Conservation (phyloP, 2,329 filamentous ascomycete genomes). For the Diplodia intermedia region DNA sequence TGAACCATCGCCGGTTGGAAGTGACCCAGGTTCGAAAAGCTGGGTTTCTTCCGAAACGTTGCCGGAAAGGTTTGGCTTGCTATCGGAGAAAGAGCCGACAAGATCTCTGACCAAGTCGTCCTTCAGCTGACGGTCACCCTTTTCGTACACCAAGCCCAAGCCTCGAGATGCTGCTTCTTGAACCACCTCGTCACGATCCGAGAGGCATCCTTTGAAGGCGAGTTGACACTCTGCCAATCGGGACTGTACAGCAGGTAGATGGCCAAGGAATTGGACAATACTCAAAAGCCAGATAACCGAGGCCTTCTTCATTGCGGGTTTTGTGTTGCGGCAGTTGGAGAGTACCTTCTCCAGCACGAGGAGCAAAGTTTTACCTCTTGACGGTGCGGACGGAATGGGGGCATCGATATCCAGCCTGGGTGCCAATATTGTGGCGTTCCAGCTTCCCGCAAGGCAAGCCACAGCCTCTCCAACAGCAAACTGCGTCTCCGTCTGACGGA, state of each 20-base stretch:
- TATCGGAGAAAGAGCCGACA: conserved; percentile 83
- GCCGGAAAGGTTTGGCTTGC: conserved; percentile 69
- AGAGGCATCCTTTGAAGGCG: conserved; percentile 86
- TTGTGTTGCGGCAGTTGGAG: conserved; percentile 78
- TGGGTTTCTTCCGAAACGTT: conserved; percentile 92
- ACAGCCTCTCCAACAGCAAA: conserved; percentile 91
- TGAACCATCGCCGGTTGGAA: conserved; percentile 89
- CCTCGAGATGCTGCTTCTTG: conserved; percentile 95
- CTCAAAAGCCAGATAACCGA: conserved; percentile 96
- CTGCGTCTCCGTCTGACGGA: conserved; percentile 84
- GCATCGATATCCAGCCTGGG: conserved; percentile 77
- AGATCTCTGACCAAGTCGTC: conserved; percentile 86
- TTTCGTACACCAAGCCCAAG: conserved; percentile 90
- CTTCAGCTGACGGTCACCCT: conserved; percentile 80
- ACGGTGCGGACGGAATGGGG: conserved; percentile 45
- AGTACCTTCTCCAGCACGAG: conserved; percentile 75
- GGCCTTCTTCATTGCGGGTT: conserved; percentile 87
- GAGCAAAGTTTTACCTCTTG: conserved; percentile 53
- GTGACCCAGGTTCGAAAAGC: conserved; percentile 86
- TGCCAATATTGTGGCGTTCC: conserved; percentile 80
- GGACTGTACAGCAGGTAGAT: conserved; percentile 74
- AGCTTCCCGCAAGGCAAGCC: conserved; percentile 76
- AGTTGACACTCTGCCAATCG: conserved; percentile 80
- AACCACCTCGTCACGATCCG: conserved; percentile 89
- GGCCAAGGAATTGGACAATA: conserved; percentile 86